Conservation (phyloP, 306 rosid species). For the Rosa lucieae region DNA sequence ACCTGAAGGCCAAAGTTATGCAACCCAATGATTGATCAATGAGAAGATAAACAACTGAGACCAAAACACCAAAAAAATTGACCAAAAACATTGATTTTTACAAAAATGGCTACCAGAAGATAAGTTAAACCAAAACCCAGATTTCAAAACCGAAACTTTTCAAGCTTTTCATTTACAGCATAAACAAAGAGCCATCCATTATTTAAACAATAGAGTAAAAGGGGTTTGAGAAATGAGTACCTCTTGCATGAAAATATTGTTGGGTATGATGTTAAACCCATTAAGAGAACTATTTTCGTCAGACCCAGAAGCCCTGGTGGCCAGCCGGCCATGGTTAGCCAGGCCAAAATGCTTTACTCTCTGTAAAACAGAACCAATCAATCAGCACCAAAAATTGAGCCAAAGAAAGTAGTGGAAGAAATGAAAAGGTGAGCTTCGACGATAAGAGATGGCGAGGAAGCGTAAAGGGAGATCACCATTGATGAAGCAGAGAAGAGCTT, state of each 20-base stretch:
- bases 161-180: background rate
- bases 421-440: conserved; percentile 30
- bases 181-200: background rate
- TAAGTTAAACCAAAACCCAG: conserved; percentile 10
- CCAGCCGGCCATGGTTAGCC: conserved; percentile 43
- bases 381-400: conserved; percentile 8
- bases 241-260: conserved; percentile 84
- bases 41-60: too few species aligned
- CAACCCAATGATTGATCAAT: too few species aligned
- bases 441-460: conserved; percentile 42
- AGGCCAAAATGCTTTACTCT: conserved; percentile 54
- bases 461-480: conserved; percentile 46
- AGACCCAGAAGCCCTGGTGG: conserved; percentile 58
- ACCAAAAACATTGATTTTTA: background rate
- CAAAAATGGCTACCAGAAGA: background rate
- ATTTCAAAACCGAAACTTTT: conserved; percentile 15
- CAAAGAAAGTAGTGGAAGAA: background rate
- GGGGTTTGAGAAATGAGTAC: conserved; percentile 35
- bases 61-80: conserved; percentile 22
- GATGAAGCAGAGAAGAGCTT: conserved; percentile 52
- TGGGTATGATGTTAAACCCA: conserved; percentile 63
- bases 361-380: conserved; percentile 31
- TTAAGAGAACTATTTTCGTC: conserved; percentile 53
- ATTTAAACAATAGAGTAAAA: background rate
- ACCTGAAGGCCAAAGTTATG: too few species aligned